These are phyloP conservation scores for baker's yeast (Saccharomyces cerevisiae) DNA, from an alignment of 805 yeast genomes.

Conservation along the genomic window DNA sequence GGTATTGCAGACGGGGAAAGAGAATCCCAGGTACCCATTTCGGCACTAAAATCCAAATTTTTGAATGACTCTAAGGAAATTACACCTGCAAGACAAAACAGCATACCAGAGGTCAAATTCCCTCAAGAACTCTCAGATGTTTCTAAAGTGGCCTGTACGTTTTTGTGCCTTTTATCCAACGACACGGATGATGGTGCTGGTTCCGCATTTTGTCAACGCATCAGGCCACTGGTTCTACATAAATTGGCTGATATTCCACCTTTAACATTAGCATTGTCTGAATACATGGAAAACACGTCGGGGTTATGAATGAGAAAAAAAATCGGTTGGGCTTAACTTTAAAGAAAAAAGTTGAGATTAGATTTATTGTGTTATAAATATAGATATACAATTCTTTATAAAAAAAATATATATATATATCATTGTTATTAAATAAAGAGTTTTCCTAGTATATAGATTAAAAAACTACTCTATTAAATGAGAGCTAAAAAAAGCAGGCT, in stretches of 20 bases:
- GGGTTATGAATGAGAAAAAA: slow-evolving; percentile 7
- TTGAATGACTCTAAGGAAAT: slow-evolving; percentile 11
- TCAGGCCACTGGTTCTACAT: slow-evolving; percentile 26
- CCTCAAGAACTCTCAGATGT: slow-evolving; percentile 27
- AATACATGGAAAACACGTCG: slow-evolving; percentile 28
- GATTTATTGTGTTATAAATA: not conserved
- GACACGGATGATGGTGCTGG: slow-evolving; percentile 24
- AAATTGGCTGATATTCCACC: slow-evolving; percentile 29
- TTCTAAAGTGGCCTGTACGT: slow-evolving; percentile 27
- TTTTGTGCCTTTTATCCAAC: slow-evolving; percentile 28
- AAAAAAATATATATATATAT: not conserved
- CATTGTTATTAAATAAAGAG: not conserved
- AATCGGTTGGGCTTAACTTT: not conserved
- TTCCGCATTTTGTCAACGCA: slow-evolving; percentile 19
- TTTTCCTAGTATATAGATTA: not conserved
- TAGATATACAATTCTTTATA: not conserved
- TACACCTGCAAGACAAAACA: slow-evolving; percentile 17
- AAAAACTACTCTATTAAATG: not conserved
- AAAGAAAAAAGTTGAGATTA: not conserved
- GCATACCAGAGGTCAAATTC: slow-evolving; percentile 22
- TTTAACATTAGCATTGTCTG: slow-evolving; percentile 24
- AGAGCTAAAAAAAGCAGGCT: not conserved
- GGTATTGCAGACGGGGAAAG: slow-evolving; percentile 38
- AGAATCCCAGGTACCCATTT: slow-evolving; percentile 29
- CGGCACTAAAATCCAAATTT: slow-evolving; percentile 15